Percentiles rank a stretch among this genome's conserved stretches.
phyloP scores from a whole-genome alignment of 2,329 filamentous ascomycete species.

The Colletotrichum noveboracense region DNA sequence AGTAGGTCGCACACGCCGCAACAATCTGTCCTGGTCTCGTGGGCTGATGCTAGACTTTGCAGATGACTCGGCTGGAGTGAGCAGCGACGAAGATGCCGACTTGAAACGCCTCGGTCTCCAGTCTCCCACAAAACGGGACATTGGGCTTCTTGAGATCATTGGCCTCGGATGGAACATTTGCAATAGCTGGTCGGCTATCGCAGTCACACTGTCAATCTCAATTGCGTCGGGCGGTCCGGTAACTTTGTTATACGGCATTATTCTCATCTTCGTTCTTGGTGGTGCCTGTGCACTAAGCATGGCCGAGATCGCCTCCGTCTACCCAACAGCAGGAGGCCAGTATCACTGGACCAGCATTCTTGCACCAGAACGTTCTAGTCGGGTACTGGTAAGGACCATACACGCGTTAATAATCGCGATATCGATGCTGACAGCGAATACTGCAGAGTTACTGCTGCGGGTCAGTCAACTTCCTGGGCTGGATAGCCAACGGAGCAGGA shows the following conservation, averaged over 20 bases:
- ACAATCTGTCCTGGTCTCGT: fast-evolving
- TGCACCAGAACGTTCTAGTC: constrained; percentile 22
- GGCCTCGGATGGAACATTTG: constrained; percentile 18
- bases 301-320: constrained; percentile 39
- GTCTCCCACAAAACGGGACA: not conserved
- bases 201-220: constrained; percentile 25
- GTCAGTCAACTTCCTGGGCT: constrained; percentile 1
- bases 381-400: not conserved
- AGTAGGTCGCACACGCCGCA: fast-evolving
- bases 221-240: constrained; percentile 7
- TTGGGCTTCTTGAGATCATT: not conserved
- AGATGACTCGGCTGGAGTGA: not conserved
- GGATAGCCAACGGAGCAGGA: constrained; percentile 12
- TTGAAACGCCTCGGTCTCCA: not conserved
- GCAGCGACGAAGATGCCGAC: not conserved
- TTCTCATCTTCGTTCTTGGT: constrained; percentile 29
- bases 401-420: fast-evolving
- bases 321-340: constrained; percentile 42
- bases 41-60: fast-evolving
- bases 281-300: constrained; percentile 33
- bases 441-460: constrained; percentile 9
- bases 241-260: constrained; percentile 32
- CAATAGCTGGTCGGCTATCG: constrained; percentile 30
- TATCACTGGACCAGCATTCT: constrained; percentile 41
- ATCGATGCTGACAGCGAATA: not conserved